Percentiles rank a stretch among this genome's conserved stretches.
These are phyloP conservation scores for Xylaria sp. DNA, from an alignment of 2,329 filamentous ascomycete genomes.

Conservation along the genomic window DNA sequence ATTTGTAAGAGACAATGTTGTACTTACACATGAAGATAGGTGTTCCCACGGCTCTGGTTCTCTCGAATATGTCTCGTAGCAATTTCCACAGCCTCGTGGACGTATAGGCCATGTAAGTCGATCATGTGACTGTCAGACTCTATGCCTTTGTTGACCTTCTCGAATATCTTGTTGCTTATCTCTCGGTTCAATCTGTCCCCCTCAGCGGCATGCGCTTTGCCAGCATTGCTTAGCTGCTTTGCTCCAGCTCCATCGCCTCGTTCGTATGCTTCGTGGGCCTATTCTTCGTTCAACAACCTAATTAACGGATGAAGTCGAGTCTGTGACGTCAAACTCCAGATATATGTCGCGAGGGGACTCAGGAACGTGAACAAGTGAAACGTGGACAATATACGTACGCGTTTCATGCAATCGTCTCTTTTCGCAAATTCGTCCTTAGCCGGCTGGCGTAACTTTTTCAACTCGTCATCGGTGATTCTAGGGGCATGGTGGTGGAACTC, in stretches of 20 bases:
- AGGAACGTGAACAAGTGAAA: not conserved
- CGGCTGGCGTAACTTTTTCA: not conserved
- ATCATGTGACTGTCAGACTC: constrained; percentile 75
- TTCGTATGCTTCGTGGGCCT: constrained; percentile 83
- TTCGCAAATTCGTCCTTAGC: constrained; percentile 61
- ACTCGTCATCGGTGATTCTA: not conserved
- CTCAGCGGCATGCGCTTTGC: constrained; percentile 79
- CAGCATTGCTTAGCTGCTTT: constrained; percentile 84
- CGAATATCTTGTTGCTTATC: constrained; percentile 94
- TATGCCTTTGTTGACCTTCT: constrained; percentile 88
- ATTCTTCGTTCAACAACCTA: not conserved
- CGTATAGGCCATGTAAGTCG: constrained; percentile 93
- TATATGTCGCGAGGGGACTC: not conserved
- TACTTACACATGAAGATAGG: constrained; percentile 81
- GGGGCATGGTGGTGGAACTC: not conserved
- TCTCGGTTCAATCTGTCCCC: constrained; percentile 92
- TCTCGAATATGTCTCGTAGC: constrained; percentile 85
- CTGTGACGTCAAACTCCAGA: not conserved
- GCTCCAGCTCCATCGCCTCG: constrained; percentile 84
- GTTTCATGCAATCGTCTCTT: constrained; percentile 73
- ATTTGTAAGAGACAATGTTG: not conserved
- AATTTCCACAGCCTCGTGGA: constrained; percentile 93
- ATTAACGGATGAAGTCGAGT: not conserved
- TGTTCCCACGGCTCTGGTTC: constrained; percentile 77
- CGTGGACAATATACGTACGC: constrained; percentile 57